Evolutionary conservation across 345 rosid species (phyloP), one percentile per base, ranked within the genome.

Genomic region (Lumnitzera racemosa): DNA sequence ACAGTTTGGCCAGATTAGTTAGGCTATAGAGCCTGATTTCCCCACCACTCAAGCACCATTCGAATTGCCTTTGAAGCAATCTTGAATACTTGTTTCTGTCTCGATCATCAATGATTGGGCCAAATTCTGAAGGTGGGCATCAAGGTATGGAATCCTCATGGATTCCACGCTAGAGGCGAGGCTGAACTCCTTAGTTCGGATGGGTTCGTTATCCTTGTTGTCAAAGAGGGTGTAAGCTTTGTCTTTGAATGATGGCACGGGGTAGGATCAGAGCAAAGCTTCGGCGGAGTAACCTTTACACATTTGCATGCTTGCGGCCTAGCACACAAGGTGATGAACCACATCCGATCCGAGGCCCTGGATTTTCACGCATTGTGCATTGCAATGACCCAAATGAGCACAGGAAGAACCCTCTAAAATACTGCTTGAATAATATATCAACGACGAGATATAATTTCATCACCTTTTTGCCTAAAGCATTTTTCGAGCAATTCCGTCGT

Each of bases 401-500:
- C 72, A 66, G 64, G 77, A 83, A 69, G 70, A 84, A 78, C 71
- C 94, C 96, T 20, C 65, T 84, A 31, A 83, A 81, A 53, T 90
- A 94, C 46, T 64, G 95, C 66, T 77, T 83, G n/a, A 94, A 94
- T 75, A 81, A 80, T 58, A 87, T 90, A 72, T 83, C 95, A 7
- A 94, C 97, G 47, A 94, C 99, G 2, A 86, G 83, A 63, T 94
- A 94, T 70, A 94, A 86, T 65, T 29, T 82, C 16, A 46, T 78
- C 24, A 80, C 97, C 6, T 92, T 87, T 80, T 67, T 92, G 50
- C 98, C 98, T 12, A 90, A 89, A 67, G 90, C 97, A 0, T 73
- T 92, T 41, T 92, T 84, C 56, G 98, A 92, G 68, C 98, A 92
- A 75, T 92, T 92, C 65, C 82, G 86, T 66, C 83, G 98, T 13